Evolutionary conservation across 495 filamentous ascomycete species (phyloP).

Genomic region (Hypoxylon lenormandii): DNA sequence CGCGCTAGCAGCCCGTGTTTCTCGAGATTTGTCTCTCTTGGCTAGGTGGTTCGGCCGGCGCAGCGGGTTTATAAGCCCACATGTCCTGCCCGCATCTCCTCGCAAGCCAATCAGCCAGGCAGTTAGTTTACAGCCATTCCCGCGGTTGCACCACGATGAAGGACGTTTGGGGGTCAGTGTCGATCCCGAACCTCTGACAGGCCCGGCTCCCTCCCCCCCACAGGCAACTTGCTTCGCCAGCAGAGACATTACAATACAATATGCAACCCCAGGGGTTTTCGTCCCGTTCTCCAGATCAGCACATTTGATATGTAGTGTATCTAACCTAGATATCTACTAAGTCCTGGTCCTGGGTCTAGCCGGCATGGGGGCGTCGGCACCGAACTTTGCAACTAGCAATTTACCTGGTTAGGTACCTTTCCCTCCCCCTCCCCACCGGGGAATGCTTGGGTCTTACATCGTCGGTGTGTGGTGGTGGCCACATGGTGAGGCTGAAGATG

Average conservation of each 20-base stretch:
- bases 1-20: slow-evolving; percentile 30
- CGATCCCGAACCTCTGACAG: slow-evolving; percentile 34
- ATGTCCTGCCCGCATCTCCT: too few species aligned
- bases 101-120: slow-evolving; percentile 1
- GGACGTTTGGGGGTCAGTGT: slow-evolving; percentile 5
- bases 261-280: slow-evolving; percentile 23
- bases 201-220: not conserved
- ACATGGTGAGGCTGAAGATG: slow-evolving; percentile 52
- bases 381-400: too few species aligned
- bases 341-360: too few species aligned
- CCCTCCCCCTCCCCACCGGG: slow-evolving; percentile 13
- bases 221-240: slow-evolving; percentile 22
- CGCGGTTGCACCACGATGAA: slow-evolving; percentile 27
- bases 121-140: slow-evolving; percentile 38
- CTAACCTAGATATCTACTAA: slow-evolving; percentile 6
- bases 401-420: too few species aligned
- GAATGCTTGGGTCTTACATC: not conserved
- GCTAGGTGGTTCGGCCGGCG: too few species aligned
- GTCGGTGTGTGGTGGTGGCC: slow-evolving; percentile 23
- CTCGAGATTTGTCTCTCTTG: slow-evolving; percentile 32
- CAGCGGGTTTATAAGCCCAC: too few species aligned
- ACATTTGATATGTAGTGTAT: slow-evolving; percentile 9
- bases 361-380: too few species aligned
- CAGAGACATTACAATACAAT: slow-evolving; percentile 19
- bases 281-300: slow-evolving; percentile 6